Percentiles rank a stretch among this genome's conserved stretches.
Evolutionary conservation across 257 asterid species (phyloP).

Genomic region (Verbena officinalis): DNA sequence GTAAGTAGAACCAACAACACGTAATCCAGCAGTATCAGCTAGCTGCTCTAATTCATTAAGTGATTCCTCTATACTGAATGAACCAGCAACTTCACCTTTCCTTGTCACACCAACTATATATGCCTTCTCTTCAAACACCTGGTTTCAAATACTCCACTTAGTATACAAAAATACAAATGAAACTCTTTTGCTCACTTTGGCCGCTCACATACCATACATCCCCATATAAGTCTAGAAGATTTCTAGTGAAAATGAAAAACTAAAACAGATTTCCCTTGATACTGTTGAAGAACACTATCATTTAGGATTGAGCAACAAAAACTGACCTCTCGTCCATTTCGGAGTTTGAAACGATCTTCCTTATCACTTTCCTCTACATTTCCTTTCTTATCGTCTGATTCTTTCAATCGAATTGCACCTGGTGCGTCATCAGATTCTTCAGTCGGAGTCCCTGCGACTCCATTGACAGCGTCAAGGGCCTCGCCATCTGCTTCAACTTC

Average conservation of each 20-base stretch:
- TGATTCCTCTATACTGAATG: constrained; percentile 84
- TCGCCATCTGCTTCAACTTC: constrained; percentile 39
- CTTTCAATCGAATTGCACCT: constrained; percentile 29
- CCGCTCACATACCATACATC: background rate
- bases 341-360: constrained; percentile 58
- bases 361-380: constrained; percentile 36
- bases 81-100: constrained; percentile 61
- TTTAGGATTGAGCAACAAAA: background rate
- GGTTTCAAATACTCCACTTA: constrained; percentile 20
- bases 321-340: constrained; percentile 82
- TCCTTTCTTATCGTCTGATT: constrained; percentile 31
- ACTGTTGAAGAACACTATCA: background rate
- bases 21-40: constrained; percentile 96
- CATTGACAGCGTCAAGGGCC: constrained; percentile 31
- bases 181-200: background rate
- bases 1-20: constrained; percentile 85
- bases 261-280: background rate
- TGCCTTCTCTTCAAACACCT: constrained; percentile 96
- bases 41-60: constrained; percentile 87
- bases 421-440: constrained; percentile 39
- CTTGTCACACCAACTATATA: constrained; percentile 81
- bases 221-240: background rate
- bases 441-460: constrained; percentile 29
- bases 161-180: constrained; percentile 25
- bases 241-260: background rate